Conservation (phyloP, 345 rosid genomes). For the Conringia planisiliqua region DNA sequence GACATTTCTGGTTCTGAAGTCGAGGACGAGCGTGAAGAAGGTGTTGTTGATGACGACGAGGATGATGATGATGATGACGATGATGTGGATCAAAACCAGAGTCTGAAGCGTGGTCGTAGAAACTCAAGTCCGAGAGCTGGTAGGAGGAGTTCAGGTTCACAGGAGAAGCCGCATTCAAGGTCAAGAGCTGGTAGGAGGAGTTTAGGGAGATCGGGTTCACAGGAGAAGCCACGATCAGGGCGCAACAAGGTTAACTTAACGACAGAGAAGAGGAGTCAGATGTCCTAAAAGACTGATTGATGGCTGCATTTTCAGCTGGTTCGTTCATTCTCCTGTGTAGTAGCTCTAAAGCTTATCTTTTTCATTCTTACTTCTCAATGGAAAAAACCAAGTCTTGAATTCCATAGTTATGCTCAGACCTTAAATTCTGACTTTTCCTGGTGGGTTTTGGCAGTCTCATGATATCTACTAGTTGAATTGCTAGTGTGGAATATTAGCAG, state of each 20-base stretch:
- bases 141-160: slow-evolving; percentile 24
- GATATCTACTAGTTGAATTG: background rate
- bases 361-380: background rate
- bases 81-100: slow-evolving; percentile 20
- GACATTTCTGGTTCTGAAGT: slow-evolving; percentile 39
- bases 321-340: slow-evolving; percentile 14
- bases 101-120: slow-evolving; percentile 19
- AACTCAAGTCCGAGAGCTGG: slow-evolving; percentile 23
- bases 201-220: slow-evolving; percentile 17
- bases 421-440: background rate
- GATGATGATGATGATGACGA: slow-evolving; percentile 38
- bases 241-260: slow-evolving; percentile 24
- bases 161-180: slow-evolving; percentile 23
- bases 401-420: background rate
- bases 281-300: background rate
- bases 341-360: background rate
- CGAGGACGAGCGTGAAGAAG: slow-evolving; percentile 24
- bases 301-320: slow-evolving; percentile 5
- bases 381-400: background rate
- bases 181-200: slow-evolving; percentile 21
- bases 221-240: slow-evolving; percentile 26
- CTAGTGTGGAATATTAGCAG: background rate
- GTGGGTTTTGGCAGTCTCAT: background rate
- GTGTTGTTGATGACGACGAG: slow-evolving; percentile 27
- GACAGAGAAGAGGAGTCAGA: slow-evolving; percentile 25